Percentiles rank a stretch among this genome's conserved stretches.
Conservation (phyloP, 176 grass and related monocot species). For the Rhynchospora pubera region DNA sequence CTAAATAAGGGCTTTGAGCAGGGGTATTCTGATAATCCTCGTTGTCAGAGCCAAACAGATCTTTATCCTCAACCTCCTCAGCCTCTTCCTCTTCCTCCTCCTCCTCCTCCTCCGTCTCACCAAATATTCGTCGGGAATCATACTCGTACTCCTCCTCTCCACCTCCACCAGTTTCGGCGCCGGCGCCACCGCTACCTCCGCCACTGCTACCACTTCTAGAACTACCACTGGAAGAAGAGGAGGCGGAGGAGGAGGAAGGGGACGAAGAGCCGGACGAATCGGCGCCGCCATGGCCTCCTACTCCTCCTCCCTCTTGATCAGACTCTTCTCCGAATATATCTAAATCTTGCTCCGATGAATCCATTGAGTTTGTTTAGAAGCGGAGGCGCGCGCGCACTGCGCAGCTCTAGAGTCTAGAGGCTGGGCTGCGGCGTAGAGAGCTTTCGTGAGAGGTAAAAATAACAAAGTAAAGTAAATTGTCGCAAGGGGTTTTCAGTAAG, state of each 20-base stretch:
- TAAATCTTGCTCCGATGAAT: conserved; percentile 66
- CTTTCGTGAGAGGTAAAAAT: not conserved
- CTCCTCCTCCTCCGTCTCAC: not conserved
- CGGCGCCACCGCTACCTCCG: conserved; percentile 37
- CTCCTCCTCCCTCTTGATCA: conserved; percentile 21
- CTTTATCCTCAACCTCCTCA: conserved; percentile 46
- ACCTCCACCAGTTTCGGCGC: conserved; percentile 11
- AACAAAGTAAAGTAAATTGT: not conserved
- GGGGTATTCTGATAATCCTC: conserved; percentile 73
- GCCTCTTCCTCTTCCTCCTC: not conserved
- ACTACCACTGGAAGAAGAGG: conserved; percentile 49
- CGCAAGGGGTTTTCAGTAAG: not conserved
- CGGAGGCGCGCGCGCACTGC: not conserved
- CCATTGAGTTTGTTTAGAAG: conserved; percentile 19
- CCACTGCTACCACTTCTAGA: conserved; percentile 44
- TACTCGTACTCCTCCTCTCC: conserved; percentile 42
- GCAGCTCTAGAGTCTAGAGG: too few relatives aligned
- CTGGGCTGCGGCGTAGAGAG: not conserved
- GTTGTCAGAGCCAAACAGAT: conserved; percentile 95
- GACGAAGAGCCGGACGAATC: conserved; percentile 74
- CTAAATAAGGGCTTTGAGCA: conserved; percentile 51
- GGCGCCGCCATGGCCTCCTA: conserved; percentile 34
- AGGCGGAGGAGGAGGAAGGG: conserved; percentile 64
- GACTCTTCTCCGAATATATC: conserved; percentile 64
- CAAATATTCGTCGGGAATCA: conserved; percentile 16